Base-by-base conservation (phyloP, 2,329 filamentous ascomycete genomes). In the Raffaelea ambrosiae region DNA sequence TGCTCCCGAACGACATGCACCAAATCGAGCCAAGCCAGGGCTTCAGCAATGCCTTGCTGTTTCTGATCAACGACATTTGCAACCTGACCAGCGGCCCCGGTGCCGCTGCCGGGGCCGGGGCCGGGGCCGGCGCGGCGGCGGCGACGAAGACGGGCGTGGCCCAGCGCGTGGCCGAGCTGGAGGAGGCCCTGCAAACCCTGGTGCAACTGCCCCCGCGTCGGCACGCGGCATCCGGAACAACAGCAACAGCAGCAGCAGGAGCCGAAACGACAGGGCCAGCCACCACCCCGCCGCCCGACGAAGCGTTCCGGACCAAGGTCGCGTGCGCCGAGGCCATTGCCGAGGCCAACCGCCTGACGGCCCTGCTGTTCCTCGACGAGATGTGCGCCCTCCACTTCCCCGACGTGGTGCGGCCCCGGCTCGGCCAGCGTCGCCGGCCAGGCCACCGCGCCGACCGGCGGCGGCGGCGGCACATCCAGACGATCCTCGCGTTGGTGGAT, bases 11-110 rank as follows among this genome's bases (percentile, higher is more conserved):
- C 7, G 26, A 29, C 26, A 29, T 29, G 26, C 26, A 36, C 5
- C 44, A 48, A 5, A 31, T 48, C 3, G 42, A 48, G 11, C 35
- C 41, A 9, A 40, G 40, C 22, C 47, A 48, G 26, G 47, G 41
- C 1, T 48, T 48, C 23, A 48, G 47, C 36, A 48, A 48, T n/a
- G 36, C 41, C 1, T 35, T 48, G 1, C 26, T 48, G 7, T 35
- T 48, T 20, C 16, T 48, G 38, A 48, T 48, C n/a, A 41, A 48
- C 26, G 47, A 48, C 11, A 48, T 48, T 20, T 44, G 41, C 47
- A 41, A 48, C 20, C 41, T 48, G 9, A 31, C 39, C 3, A 47
- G 14, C 23, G 20, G 9, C 5, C 7, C 5, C 29, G 18, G 23
- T 7, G 18, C 42, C 31, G 26, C 26, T 7, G 26, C 26, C 7